Evolutionary conservation across 345 rosid species (phyloP).

Genomic region (Salix brachista): DNA sequence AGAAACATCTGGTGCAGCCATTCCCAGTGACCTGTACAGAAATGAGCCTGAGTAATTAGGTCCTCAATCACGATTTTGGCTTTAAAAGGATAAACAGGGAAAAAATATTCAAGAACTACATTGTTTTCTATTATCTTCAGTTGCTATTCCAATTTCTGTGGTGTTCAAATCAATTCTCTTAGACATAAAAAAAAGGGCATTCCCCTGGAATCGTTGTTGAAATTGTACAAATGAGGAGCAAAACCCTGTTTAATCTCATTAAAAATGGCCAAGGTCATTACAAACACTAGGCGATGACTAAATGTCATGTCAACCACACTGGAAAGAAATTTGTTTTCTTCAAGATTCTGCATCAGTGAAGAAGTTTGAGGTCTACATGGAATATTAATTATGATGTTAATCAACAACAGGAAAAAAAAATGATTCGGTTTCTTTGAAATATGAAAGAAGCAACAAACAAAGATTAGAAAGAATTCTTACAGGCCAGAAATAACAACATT

Average conservation of each 20-base stretch:
- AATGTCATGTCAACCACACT: not conserved
- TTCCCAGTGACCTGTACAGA: constrained; percentile 74
- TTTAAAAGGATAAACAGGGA: not conserved
- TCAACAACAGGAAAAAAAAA: no score
- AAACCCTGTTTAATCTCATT: not conserved
- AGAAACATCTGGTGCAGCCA: constrained; percentile 81
- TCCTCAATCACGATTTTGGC: not conserved
- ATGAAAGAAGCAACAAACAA: not conserved
- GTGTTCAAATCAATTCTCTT: not conserved
- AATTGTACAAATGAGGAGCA: not conserved
- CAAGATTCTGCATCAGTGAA: no score
- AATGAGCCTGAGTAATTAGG: not conserved
- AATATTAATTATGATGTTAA: no score
- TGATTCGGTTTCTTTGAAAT: not conserved
- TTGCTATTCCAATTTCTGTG: not conserved
- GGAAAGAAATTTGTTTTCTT: not conserved
- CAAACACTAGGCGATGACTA: not conserved
- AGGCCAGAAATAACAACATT: constrained; percentile 92
- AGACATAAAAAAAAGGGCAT: not conserved
- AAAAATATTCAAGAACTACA: not conserved
- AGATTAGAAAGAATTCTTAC: constrained; percentile 41
- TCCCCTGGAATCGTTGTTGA: not conserved
- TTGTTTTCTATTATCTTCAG: not conserved
- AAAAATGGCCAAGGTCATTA: not conserved
- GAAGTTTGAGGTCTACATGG: no score